Conservation (phyloP, 2,329 filamentous ascomycete species). For the Alternaria sp. region DNA sequence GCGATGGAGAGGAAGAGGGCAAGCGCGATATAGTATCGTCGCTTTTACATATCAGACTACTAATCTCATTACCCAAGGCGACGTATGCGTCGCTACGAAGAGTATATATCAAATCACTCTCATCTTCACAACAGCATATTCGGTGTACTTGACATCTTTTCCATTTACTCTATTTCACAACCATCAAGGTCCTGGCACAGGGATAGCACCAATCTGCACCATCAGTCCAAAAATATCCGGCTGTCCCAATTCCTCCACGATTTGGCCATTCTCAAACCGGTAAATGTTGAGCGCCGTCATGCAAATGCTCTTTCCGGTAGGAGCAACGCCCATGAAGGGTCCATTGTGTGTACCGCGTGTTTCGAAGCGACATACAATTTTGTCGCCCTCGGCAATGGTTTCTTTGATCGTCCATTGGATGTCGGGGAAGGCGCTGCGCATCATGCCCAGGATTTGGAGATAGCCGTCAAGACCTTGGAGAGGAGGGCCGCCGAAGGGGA, state of each 20-base stretch:
- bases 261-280: not conserved
- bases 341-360: slow-evolving; percentile 1
- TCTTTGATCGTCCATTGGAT: slow-evolving; percentile 4
- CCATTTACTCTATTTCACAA: not conserved
- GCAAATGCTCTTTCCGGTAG: not conserved
- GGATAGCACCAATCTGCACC: not conserved
- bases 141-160: not conserved
- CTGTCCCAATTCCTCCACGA: not conserved
- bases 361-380: not conserved
- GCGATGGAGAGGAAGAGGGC: not conserved
- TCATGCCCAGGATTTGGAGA: slow-evolving; percentile 1
- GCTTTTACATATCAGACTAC: slow-evolving; percentile 1
- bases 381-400: slow-evolving; percentile 2
- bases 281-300: not conserved
- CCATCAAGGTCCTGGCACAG: not conserved
- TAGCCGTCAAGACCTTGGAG: not conserved
- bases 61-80: not conserved
- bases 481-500: not conserved
- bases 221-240: not conserved
- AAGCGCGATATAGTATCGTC: not conserved
- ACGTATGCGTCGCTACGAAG: not conserved
- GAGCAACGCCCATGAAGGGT: not conserved
- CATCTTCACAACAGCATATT: not conserved
- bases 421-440: slow-evolving; percentile 1
- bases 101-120: not conserved